Percentiles rank a stretch among this genome's conserved stretches.
These are phyloP conservation scores for Diaporthe batatas DNA, from an alignment of 2,329 filamentous ascomycete species.

Conservation along the genomic window DNA sequence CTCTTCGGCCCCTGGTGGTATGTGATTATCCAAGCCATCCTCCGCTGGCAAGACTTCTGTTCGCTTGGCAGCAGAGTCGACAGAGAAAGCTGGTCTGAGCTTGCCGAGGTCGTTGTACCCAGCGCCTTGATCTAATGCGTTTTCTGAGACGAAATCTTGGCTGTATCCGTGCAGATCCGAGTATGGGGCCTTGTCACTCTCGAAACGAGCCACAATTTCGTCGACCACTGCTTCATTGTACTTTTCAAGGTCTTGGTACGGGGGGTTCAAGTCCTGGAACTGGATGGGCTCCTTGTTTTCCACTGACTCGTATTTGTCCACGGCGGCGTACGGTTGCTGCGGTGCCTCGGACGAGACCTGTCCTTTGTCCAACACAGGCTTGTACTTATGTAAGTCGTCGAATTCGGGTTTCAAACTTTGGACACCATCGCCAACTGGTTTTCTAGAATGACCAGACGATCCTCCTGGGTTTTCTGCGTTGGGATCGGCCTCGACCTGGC, in stretches of 20 bases:
- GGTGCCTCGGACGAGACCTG: conserved; percentile 46
- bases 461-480: conserved; percentile 42
- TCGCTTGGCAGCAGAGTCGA: not conserved
- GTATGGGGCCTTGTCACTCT: not conserved
- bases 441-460: not conserved
- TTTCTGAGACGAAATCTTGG: not conserved
- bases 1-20: conserved; percentile 4
- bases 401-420: conserved; percentile 50
- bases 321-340: conserved; percentile 44
- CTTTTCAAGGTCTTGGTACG: conserved; percentile 58
- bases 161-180: not conserved
- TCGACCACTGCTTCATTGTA: conserved; percentile 51
- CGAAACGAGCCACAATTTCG: conserved; percentile 19
- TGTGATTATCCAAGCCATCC: conserved; percentile 58
- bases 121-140: conserved; percentile 44
- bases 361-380: conserved; percentile 52
- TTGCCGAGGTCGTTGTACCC: conserved; percentile 58
- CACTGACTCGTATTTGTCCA: conserved; percentile 51
- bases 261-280: conserved; percentile 47
- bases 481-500: conserved; percentile 50
- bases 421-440: conserved; percentile 44
- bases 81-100: conserved; percentile 50
- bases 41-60: conserved; percentile 48
- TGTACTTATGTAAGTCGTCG: conserved; percentile 55
- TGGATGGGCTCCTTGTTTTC: conserved; percentile 50